These are phyloP conservation scores for Acacia acuminata DNA, from an alignment of 306 rosid genomes.

Conservation along the genomic window DNA sequence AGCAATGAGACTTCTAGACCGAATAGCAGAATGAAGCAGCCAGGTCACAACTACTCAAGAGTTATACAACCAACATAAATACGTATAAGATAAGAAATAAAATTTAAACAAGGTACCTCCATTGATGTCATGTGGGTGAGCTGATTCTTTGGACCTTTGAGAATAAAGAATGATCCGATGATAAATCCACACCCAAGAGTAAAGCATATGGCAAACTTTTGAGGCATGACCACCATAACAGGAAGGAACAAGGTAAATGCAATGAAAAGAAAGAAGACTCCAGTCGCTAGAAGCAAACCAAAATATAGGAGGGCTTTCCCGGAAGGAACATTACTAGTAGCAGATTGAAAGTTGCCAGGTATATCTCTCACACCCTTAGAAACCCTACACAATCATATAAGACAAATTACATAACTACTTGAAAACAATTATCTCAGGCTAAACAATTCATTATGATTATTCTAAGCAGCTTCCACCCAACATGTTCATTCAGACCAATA, in stretches of 20 bases:
- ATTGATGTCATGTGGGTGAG: constrained; percentile 75
- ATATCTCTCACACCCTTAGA: constrained; percentile 95
- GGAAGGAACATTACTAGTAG: constrained; percentile 81
- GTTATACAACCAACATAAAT: not conserved
- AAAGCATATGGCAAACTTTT: constrained; percentile 91
- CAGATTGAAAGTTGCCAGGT: constrained; percentile 81
- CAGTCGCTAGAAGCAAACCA: constrained; percentile 74
- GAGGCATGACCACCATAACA: constrained; percentile 89
- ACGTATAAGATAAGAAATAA: constrained; percentile 14
- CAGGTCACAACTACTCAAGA: not conserved
- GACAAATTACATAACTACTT: constrained; percentile 12
- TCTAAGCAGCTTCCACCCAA: not conserved
- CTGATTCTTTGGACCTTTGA: constrained; percentile 85
- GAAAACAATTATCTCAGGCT: constrained; percentile 1
- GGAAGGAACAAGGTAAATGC: constrained; percentile 94
- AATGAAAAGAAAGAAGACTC: constrained; percentile 86
- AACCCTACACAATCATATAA: constrained; percentile 52
- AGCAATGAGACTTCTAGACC: constrained; percentile 8
- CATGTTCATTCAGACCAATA: constrained; percentile 14
- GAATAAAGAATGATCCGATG: constrained; percentile 82
- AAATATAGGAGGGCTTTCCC: constrained; percentile 92
- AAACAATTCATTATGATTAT: constrained; percentile 17
- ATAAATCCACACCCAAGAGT: constrained; percentile 90
- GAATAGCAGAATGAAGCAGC: not conserved
- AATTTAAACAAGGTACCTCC: constrained; percentile 60